Evolutionary conservation across 2,329 filamentous ascomycete genomes (phyloP).

Genomic region (Pestalotiopsis sp.): DNA sequence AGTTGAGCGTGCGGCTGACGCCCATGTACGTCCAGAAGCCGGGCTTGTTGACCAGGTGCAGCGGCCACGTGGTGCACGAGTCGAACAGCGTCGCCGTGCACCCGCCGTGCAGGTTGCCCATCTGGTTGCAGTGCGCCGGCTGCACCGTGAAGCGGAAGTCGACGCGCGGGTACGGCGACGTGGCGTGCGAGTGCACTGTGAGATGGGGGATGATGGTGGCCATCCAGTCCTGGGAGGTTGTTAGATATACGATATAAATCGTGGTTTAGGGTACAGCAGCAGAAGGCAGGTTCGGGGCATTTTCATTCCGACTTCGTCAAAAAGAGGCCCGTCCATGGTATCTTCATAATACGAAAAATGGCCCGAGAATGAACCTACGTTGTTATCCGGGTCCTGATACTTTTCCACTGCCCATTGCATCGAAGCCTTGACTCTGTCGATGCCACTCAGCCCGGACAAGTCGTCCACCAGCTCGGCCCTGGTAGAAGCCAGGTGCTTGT

Average conservation of each 20-base stretch:
- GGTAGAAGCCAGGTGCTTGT: background rate
- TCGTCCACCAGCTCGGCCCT: background rate
- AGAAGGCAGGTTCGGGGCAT: too few species aligned
- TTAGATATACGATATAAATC: background rate
- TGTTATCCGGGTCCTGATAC: background rate
- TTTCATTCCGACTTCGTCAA: too few species aligned
- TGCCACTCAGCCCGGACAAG: background rate
- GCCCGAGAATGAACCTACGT: background rate
- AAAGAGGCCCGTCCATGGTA: too few species aligned
- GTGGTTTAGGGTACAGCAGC: too few species aligned
- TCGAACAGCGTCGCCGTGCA: conserved; percentile 70
- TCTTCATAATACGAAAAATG: background rate
- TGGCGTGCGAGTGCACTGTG: conserved; percentile 38
- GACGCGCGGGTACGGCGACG: conserved; percentile 37
- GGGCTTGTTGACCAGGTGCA: conserved; percentile 56
- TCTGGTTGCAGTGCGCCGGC: conserved; percentile 52
- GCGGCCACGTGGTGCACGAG: conserved; percentile 60
- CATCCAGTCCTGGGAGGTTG: conserved; percentile 45
- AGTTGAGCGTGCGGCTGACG: conserved; percentile 65
- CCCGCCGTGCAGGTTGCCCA: conserved; percentile 61
- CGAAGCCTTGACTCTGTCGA: background rate
- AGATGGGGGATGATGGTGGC: conserved; percentile 42
- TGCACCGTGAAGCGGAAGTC: conserved; percentile 53
- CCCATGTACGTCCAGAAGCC: conserved; percentile 65
- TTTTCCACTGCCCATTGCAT: background rate